Evolutionary conservation across 345 rosid species (phyloP).

Genomic region (Chamaenerion angustifolium): DNA sequence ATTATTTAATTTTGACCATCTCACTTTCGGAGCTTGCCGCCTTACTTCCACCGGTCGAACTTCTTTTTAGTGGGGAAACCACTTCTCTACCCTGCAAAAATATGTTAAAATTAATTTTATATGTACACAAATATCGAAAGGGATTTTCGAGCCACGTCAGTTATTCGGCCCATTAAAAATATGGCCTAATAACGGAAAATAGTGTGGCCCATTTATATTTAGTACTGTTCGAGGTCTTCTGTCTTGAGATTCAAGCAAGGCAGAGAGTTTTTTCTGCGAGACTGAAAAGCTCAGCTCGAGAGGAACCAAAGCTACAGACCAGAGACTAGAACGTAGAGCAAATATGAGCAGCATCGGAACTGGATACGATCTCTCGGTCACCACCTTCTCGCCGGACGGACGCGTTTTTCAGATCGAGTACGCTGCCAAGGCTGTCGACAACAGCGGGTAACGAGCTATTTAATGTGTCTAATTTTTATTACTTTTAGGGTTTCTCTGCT

Average conservation of each 20-base stretch:
- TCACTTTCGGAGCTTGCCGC: no score
- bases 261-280: not conserved
- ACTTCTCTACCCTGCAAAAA: no score
- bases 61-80: no score
- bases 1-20: no score
- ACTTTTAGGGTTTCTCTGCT: not conserved
- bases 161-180: no score
- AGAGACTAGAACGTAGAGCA: not conserved
- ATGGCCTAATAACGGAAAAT: no score
- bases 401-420: constrained; percentile 99
- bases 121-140: no score
- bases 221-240: not conserved
- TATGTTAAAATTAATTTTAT: no score
- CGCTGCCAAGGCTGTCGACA: constrained; percentile 99
- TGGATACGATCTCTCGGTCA: constrained; percentile 98
- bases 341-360: constrained; percentile 97
- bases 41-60: no score
- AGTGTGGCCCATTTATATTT: not conserved
- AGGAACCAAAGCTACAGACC: not conserved
- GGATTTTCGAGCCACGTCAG: no score
- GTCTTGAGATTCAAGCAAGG: constrained; percentile 13
- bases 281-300: constrained; percentile 3
- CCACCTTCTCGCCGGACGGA: constrained; percentile 99
- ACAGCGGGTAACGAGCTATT: constrained; percentile 58
- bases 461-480: not conserved